These are phyloP conservation scores for Phoma sp. DNA, from an alignment of 2,329 filamentous ascomycete genomes.

Conservation along the genomic window DNA sequence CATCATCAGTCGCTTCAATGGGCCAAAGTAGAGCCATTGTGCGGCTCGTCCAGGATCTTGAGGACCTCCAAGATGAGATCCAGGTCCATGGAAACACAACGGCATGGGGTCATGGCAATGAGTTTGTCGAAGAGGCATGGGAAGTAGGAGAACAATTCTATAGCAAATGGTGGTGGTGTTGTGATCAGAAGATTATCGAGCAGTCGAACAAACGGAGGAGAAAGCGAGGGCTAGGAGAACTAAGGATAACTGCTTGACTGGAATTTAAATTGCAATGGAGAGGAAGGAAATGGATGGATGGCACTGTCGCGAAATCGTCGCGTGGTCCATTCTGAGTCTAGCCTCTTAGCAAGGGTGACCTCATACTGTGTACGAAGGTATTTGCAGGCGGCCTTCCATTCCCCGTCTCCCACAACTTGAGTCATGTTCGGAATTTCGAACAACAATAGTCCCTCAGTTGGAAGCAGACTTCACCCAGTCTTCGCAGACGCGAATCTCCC, in stretches of 20 bases:
- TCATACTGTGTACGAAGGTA: background rate
- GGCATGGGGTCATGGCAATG: constrained; percentile 58
- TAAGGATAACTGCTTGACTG: constrained; percentile 17
- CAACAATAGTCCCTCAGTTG: no score
- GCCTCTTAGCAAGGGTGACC: background rate
- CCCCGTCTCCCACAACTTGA: background rate
- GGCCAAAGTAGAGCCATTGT: constrained; percentile 53
- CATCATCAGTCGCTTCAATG: background rate
- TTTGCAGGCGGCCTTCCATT: no score
- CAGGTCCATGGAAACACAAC: constrained; percentile 31
- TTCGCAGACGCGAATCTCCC: background rate
- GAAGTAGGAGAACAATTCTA: constrained; percentile 66
- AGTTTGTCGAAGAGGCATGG: constrained; percentile 59
- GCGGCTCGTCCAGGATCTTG: constrained; percentile 63
- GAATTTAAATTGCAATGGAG: background rate
- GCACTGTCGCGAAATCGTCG: background rate
- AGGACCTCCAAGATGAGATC: constrained; percentile 59
- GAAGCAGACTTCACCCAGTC: no score
- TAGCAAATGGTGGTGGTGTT: constrained; percentile 66
- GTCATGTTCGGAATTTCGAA: background rate
- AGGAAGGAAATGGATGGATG: no score
- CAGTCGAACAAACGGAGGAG: constrained; percentile 60
- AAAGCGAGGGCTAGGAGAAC: constrained; percentile 51
- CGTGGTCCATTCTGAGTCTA: background rate
- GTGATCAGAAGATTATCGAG: constrained; percentile 61